phyloP scores from a whole-genome alignment of 352 stramenopile genomes.

The Blastocystis sp. region DNA sequence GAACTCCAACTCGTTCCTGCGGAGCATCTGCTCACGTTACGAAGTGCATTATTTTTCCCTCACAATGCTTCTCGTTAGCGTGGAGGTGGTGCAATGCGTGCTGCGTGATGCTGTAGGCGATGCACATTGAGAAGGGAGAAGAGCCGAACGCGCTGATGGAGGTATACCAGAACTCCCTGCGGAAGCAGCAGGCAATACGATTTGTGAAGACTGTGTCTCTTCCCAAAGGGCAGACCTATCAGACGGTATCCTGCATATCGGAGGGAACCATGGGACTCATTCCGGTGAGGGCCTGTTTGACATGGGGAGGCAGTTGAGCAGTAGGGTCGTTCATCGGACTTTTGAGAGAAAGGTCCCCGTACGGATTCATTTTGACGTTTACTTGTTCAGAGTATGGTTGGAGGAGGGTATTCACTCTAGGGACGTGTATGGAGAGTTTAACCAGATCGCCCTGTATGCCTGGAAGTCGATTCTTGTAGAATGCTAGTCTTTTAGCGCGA shows the following conservation, averaged over 20 bases:
- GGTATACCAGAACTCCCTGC: neutral
- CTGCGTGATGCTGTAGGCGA: neutral
- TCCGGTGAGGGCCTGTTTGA: neutral
- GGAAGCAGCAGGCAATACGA: neutral
- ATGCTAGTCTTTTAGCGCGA: neutral
- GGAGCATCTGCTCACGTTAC: constrained; percentile 9
- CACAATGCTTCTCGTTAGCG: neutral
- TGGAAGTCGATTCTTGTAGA: constrained; percentile 15
- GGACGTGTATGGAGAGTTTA: neutral
- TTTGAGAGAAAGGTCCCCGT: neutral
- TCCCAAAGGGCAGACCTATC: neutral
- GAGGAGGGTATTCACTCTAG: neutral
- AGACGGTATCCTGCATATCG: neutral
- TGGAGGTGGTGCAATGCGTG: neutral
- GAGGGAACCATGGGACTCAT: neutral
- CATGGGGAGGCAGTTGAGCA: neutral
- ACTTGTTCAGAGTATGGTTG: neutral
- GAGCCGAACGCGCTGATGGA: neutral
- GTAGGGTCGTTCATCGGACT: constrained; percentile 7
- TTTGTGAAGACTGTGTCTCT: neutral
- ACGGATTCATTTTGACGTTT: constrained; percentile 3
- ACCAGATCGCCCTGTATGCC: neutral
- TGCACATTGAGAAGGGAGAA: neutral
- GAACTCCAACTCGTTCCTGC: constrained; percentile 21
- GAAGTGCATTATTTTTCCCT: constrained; percentile 26